A percentile compares a stretch with the other conserved stretches of the same genome.
Conservation (phyloP, 2,329 filamentous ascomycete species). For the Curvularia sp. region DNA sequence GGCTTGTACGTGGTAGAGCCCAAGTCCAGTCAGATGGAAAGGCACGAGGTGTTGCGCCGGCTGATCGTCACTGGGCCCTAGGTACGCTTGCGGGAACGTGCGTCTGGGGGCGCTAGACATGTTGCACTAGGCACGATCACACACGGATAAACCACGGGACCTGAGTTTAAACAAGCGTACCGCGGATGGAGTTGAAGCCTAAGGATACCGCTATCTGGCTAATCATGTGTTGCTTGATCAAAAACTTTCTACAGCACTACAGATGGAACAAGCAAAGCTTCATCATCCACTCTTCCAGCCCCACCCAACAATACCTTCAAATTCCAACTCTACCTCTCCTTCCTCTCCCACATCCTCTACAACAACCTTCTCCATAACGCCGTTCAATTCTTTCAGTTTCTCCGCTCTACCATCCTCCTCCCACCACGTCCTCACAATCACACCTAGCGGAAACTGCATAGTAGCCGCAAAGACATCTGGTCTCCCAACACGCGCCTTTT, state of each 20-base stretch:
- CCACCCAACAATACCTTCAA: not conserved
- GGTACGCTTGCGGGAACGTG: not conserved
- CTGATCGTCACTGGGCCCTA: constrained; percentile 21
- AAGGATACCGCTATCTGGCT: no score
- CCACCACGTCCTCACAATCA: not conserved
- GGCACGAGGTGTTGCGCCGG: constrained; percentile 21
- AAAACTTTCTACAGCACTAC: not conserved
- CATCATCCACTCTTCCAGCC: not conserved
- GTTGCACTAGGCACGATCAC: not conserved
- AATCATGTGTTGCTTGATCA: not conserved
- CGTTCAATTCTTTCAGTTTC: not conserved
- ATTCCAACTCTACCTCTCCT: not conserved
- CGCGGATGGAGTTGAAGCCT: no score
- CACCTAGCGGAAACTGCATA: not conserved
- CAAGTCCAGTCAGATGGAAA: constrained; percentile 2
- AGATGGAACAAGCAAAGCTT: not conserved
- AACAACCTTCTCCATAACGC: not conserved
- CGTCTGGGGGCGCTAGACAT: not conserved
- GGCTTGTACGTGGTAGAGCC: not conserved
- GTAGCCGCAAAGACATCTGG: not conserved
- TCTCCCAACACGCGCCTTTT: not conserved
- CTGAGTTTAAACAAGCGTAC: no score
- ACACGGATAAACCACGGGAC: not conserved
- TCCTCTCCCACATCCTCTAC: not conserved
- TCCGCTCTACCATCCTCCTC: not conserved